Base-by-base conservation (phyloP, 1,139 yeast species). In the Debaryomyces sp. region DNA sequence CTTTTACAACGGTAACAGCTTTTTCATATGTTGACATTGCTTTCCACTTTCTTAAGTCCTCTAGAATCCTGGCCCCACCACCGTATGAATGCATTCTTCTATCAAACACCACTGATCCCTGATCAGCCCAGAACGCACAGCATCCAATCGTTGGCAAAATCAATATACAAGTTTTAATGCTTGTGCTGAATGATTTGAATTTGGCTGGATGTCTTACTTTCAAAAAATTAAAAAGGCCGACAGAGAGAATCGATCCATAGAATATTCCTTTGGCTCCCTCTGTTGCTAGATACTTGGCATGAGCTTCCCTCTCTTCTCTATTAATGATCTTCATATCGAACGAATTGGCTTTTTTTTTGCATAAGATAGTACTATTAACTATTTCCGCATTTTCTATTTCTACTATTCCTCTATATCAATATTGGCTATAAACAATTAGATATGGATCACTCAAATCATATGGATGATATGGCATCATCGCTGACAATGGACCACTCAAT, bases 41-140 rank as follows among this genome's bases (percentile, higher is more conserved):
- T 36, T 75, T 68, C 87, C 89, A 84, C 56, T 76, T 67, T 50
- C 71, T 67, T 56, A 72, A 73, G 57, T 82, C 84, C 47, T 73
- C 79, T 44, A 83, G 53, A 18, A 76, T 62, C 54, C 69, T 60
- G 48, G 68, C 67, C 41, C 59, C 55, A 49, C 68, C 66, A 7
- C 62, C 69, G n/a, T 70, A 61, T 18, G 68, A 64, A 59, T 75
- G 71, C 70, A 73, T 64, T 48, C 60, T 61, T 51, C 70, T 65
- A 56, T 76, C 80, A 53, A 75, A 76, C 52, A 73, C 78, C 57
- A 76, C 70, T n/a, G 80, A 74, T 18, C 81, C 81, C 53, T 73
- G 77, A 57, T 76, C 81, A 21, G 80, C 80, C 62, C 62, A 76
- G 52, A 75, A 74, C 0, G 78, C 79, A 13, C 66, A 67, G 27